Percentiles rank a stretch among this genome's conserved stretches.
Conservation (phyloP, 2,329 filamentous ascomycete genomes). For the Colletotrichum somersetense region DNA sequence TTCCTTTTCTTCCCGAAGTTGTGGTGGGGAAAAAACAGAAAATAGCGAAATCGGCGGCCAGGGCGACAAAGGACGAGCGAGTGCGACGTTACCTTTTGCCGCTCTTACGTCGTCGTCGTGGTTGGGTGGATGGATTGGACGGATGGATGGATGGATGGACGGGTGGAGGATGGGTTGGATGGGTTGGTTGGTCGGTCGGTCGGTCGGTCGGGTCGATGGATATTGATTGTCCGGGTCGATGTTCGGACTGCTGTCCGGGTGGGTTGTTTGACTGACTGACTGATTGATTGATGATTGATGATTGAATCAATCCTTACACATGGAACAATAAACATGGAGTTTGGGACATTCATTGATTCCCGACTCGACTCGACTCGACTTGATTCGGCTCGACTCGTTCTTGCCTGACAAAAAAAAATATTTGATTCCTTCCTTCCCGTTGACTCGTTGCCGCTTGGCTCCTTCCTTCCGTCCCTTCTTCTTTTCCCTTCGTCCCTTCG, state of each 20-base stretch:
- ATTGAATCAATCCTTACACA: no score
- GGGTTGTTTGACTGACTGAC: not conserved
- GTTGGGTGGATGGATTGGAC: no score
- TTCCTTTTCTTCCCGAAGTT: constrained; percentile 5
- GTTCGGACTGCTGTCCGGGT: no score
- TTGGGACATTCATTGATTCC: not conserved
- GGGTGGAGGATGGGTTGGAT: not conserved
- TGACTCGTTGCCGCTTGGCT: not conserved
- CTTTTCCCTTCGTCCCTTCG: not conserved
- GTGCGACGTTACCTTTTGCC: not conserved
- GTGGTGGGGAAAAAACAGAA: constrained; percentile 3
- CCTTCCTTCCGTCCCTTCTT: no score
- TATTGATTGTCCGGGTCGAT: no score
- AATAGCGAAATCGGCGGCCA: constrained; percentile 1
- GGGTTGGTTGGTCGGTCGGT: not conserved
- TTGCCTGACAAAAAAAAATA: no score
- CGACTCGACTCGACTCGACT: no score
- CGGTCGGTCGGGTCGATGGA: not conserved
- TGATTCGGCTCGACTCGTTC: no score
- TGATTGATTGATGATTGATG: no score
- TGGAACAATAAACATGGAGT: no score
- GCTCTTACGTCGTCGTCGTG: not conserved
- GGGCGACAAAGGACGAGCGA: not conserved
- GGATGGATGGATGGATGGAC: not conserved
- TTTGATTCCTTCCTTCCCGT: no score